Base-by-base conservation (phyloP, 2,329 filamentous ascomycete genomes). In the Diplocarpon mali region DNA sequence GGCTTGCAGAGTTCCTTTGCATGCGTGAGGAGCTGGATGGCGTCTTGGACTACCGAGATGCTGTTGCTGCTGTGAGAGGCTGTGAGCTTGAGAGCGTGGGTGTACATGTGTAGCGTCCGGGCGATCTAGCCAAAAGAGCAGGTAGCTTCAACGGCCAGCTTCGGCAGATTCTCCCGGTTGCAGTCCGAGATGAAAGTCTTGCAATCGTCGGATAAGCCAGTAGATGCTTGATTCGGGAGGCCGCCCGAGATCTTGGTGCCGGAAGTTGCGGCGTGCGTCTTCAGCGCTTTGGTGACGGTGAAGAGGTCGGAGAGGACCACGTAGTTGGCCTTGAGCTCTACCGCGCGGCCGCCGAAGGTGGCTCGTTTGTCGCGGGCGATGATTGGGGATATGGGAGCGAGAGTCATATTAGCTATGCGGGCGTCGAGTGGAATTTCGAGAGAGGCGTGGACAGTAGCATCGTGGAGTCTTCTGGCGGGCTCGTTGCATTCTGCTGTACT, bases 391-490 rank as follows among this genome's bases (percentile, higher is more conserved):
- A 47, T 20, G 20, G 56, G 42, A 13, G 52, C 13, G 24, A 63
- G 32, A 0, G 35, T 51, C 24, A 64, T 41, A 24, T 39, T 43
- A 27, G 47, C 46, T 29, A 61, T 31, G 3, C 37, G 30, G 9
- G 40, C 39, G 8, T 24, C 20, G 16, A 35, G 9, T 15, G 13
- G 5, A 32, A 14, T 32, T 5, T 12, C 30, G 30, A 9, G 13
- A 36, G 41, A 11, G 40, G 48, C 36, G n/a, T 60, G 49, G 6
- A 63, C 24, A 24, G 28, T 32, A 6, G 35, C 64, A 36, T 67
- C 59, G 27, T 65, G 58, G 12, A 68, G 63, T 40, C 64, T 67
- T 38, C 62, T 58, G 0, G 56, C 56, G 2, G 65, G 65, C 35
- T 67, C 60, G 38, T 67, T 56, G 35, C 29, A 58, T 9, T 58